Evolutionary conservation across 805 yeast genomes (phyloP).

Genomic region (Lipomyces orientalis): DNA sequence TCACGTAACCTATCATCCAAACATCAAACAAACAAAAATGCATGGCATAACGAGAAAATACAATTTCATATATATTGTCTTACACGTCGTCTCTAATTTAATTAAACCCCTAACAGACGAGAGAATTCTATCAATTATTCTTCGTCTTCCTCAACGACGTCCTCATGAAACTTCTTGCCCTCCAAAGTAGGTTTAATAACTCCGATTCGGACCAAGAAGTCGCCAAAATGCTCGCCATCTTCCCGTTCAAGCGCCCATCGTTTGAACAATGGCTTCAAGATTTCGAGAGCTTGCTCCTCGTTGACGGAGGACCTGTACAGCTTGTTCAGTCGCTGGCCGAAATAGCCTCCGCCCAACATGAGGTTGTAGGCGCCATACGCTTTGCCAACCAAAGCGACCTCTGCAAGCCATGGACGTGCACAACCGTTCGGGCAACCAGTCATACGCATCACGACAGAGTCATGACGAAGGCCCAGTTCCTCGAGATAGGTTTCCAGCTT

Average conservation of each 20-base stretch:
- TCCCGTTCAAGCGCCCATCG: constrained; percentile 91
- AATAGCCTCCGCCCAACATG: constrained; percentile 94
- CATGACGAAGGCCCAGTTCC: constrained; percentile 91
- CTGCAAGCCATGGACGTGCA: constrained; percentile 98
- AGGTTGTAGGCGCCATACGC: constrained; percentile 92
- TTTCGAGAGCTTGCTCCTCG: constrained; percentile 83
- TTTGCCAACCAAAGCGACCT: constrained; percentile 92
- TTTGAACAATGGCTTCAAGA: constrained; percentile 84
- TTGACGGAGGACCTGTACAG: constrained; percentile 84
- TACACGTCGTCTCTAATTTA: background rate
- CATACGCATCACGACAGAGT: constrained; percentile 95
- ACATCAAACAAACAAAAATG: constrained; percentile 1
- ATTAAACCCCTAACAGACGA: background rate
- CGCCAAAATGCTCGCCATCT: constrained; percentile 95
- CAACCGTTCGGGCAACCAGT: constrained; percentile 99
- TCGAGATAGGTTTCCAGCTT: constrained; percentile 87
- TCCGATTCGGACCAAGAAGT: constrained; percentile 85
- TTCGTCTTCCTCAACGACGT: constrained; percentile 70
- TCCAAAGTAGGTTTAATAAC: constrained; percentile 85
- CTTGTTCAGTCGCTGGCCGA: constrained; percentile 91
- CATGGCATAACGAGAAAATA: background rate
- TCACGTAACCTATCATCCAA: constrained; percentile 8
- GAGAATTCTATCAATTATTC: background rate
- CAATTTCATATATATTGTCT: background rate
- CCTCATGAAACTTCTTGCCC: constrained; percentile 95